phyloP scores from a whole-genome alignment of 179 eudicot genomes.

The Beta macrorhiza region DNA sequence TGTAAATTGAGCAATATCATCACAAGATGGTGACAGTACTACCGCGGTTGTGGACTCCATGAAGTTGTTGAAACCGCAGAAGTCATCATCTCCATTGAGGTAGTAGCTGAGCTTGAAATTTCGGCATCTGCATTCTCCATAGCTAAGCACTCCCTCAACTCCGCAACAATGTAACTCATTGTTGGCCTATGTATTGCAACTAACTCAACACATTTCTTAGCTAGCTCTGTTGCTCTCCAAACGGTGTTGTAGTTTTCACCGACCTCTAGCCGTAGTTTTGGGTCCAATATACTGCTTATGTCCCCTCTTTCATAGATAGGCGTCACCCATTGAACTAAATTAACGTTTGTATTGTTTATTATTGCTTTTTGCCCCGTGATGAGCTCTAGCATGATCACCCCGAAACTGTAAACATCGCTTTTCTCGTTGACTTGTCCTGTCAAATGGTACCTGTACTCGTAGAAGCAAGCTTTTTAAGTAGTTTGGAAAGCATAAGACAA shows the following conservation, averaged over 20 bases:
- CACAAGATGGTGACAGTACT: neutral
- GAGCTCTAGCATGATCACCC: constrained; percentile 33
- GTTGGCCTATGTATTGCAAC: constrained; percentile 26
- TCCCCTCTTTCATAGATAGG: constrained; percentile 34
- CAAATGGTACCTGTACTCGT: constrained; percentile 24
- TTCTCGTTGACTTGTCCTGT: constrained; percentile 33
- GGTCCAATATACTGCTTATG: constrained; percentile 30
- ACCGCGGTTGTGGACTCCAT: constrained; percentile 15
- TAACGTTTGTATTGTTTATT: neutral
- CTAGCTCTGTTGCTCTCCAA: constrained; percentile 30
- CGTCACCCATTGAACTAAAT: constrained; percentile 31
- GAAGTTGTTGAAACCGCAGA: neutral
- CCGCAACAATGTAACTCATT: constrained; percentile 29
- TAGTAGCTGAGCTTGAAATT: neutral
- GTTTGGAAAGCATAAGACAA: too few species aligned
- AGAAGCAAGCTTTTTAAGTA: neutral
- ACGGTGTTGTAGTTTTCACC: constrained; percentile 26
- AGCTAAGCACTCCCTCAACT: constrained; percentile 32
- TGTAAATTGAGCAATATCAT: constrained; percentile 32
- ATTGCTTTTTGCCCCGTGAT: constrained; percentile 33
- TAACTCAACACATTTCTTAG: constrained; percentile 30
- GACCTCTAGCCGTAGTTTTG: constrained; percentile 20
- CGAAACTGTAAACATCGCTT: constrained; percentile 37
- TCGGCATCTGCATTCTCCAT: constrained; percentile 12
- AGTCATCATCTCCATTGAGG: constrained; percentile 10